Percentiles rank a stretch among this genome's conserved stretches.
phyloP scores from a whole-genome alignment of 495 filamentous ascomycete genomes.

The Penicillium flavigenum region DNA sequence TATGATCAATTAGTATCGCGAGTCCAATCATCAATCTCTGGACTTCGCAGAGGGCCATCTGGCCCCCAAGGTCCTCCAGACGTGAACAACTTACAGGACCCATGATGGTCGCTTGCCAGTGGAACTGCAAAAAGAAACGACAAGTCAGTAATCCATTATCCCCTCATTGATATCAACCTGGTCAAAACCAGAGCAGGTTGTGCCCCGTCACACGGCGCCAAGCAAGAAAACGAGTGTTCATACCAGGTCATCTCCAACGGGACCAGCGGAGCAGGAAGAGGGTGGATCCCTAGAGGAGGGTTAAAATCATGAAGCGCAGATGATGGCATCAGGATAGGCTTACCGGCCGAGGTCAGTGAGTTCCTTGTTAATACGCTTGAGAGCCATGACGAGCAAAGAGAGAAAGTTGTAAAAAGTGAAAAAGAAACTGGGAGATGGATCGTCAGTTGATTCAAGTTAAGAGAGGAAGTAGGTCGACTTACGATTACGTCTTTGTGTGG shows the following conservation, averaged over 20 bases:
- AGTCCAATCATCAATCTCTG: not conserved
- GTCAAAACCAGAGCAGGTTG: conserved; percentile 8
- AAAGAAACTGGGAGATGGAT: conserved; percentile 16
- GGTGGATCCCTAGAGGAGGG: conserved; percentile 77
- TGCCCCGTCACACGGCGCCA: conserved; percentile 26
- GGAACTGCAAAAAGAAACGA: conserved; percentile 65
- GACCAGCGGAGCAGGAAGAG: conserved; percentile 97
- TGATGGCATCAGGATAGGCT: conserved; percentile 27
- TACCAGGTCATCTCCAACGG: conserved; percentile 97
- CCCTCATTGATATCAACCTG: conserved; percentile 14
- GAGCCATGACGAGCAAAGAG: conserved; percentile 67
- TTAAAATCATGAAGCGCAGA: conserved; percentile 8
- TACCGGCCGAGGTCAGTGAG: conserved; percentile 99
- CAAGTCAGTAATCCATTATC: conserved; percentile 23
- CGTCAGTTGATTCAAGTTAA: conserved; percentile 3
- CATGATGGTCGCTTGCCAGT: conserved; percentile 99
- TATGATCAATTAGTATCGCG: conserved; percentile 23
- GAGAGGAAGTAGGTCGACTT: conserved; percentile 18
- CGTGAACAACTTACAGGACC: conserved; percentile 76
- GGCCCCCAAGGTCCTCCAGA: conserved; percentile 10
- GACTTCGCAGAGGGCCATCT: not conserved
- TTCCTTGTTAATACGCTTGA: conserved; percentile 99
- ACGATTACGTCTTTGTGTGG: conserved; percentile 39
- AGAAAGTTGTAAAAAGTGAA: conserved; percentile 6
- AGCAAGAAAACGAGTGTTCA: conserved; percentile 36